A percentile compares a stretch with the other conserved stretches of the same genome.
Evolutionary conservation across 1,139 yeast genomes (phyloP).

Genomic region (Saccharomyces pastorianus): DNA sequence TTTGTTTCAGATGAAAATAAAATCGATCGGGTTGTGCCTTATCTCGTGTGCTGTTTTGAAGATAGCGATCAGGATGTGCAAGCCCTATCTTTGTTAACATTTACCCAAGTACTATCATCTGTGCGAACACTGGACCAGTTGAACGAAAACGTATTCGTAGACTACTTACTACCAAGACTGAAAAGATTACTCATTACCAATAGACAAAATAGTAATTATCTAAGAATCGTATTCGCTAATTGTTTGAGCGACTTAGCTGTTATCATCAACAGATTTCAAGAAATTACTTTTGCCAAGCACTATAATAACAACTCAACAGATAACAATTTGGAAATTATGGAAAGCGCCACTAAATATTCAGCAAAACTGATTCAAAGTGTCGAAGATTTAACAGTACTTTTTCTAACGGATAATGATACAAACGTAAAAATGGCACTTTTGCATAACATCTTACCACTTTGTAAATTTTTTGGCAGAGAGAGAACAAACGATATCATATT

Average conservation of each 20-base stretch:
- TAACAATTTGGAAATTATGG: conserved; percentile 25
- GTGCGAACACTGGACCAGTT: conserved; percentile 67
- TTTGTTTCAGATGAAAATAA: conserved; percentile 74
- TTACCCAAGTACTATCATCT: conserved; percentile 54
- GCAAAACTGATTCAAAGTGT: conserved; percentile 36
- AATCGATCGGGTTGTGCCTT: conserved; percentile 78
- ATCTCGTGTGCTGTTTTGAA: conserved; percentile 46
- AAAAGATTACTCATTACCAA: conserved; percentile 34
- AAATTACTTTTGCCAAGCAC: conserved; percentile 53
- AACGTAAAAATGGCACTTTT: conserved; percentile 65
- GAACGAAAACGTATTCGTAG: conserved; percentile 68
- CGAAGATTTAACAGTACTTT: conserved; percentile 54
- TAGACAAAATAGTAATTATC: conserved; percentile 33
- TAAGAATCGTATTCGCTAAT: conserved; percentile 61
- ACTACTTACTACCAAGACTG: conserved; percentile 71
- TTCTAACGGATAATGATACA: conserved; percentile 62
- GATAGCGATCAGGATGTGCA: conserved; percentile 56
- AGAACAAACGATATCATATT: conserved; percentile 80
- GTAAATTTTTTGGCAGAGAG: conserved; percentile 78
- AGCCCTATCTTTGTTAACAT: conserved; percentile 45
- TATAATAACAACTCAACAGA: conserved; percentile 23
- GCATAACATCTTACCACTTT: conserved; percentile 60
- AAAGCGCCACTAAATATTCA: conserved; percentile 16
- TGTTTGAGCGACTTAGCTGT: conserved; percentile 64
- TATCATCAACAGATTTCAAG: conserved; percentile 55